Evolutionary conservation across 2,329 filamentous ascomycete genomes (phyloP).

Genomic region (Microsporum ferrugineum): DNA sequence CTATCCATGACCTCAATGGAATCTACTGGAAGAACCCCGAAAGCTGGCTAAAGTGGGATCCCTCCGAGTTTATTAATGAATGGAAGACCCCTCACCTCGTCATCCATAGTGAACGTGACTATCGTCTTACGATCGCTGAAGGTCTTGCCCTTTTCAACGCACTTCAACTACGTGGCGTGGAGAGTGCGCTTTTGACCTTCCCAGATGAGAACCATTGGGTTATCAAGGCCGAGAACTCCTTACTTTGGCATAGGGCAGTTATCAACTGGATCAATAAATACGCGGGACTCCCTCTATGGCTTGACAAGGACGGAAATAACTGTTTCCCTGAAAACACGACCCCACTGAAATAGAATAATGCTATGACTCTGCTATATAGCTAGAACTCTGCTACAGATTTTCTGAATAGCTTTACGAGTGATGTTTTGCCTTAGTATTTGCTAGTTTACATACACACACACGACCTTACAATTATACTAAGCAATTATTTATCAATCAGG

Average conservation of each 20-base stretch:
- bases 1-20: slow-evolving; percentile 42
- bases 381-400: not conserved
- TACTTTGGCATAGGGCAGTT: slow-evolving; percentile 83
- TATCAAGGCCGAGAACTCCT: slow-evolving; percentile 76
- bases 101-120: slow-evolving; percentile 85
- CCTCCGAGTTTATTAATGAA: slow-evolving; percentile 45
- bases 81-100: slow-evolving; percentile 84
- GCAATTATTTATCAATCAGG: too few species aligned
- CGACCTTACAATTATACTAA: too few species aligned
- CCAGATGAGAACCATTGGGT: slow-evolving; percentile 77
- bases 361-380: not conserved
- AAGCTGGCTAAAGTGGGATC: slow-evolving; percentile 49
- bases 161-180: slow-evolving; percentile 61
- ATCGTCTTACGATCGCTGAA: slow-evolving; percentile 73
- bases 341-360: not conserved
- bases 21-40: slow-evolving; percentile 40
- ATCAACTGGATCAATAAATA: slow-evolving; percentile 61
- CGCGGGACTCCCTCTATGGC: slow-evolving; percentile 29
- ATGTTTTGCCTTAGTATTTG: too few species aligned
- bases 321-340: slow-evolving; percentile 3
- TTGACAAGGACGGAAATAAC: slow-evolving; percentile 9
- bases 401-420: not conserved
- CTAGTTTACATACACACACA: too few species aligned
- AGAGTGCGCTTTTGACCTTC: slow-evolving; percentile 69
- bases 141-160: slow-evolving; percentile 78